Evolutionary conservation across 2,329 filamentous ascomycete genomes (phyloP), one percentile per base, ranked within the genome.

Genomic region (Triangularia setosa): DNA sequence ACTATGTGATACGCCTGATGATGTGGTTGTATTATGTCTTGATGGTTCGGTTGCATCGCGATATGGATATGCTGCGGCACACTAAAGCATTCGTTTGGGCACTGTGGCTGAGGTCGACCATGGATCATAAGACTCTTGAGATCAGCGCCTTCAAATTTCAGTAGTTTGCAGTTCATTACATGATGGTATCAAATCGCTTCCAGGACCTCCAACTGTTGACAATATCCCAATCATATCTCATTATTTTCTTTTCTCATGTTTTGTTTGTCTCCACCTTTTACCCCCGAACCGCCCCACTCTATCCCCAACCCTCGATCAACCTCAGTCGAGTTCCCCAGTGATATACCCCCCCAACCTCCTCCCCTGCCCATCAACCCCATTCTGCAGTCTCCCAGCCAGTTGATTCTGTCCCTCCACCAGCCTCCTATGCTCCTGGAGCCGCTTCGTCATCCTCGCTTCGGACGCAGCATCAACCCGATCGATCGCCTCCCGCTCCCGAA

Each of bases 341-440:
- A 87, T 78, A 67, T 79, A 86, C n/a, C 84, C 84, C 75, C 86
- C 82, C 75, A 84, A 82, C 66, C 80, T 78, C 69, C 81, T 74
- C 52, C 57, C 57, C 35, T 73, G 73, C n/a, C 74, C 73, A 6
- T 75, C 73, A 27, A 74, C 74, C 18, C 68, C 68, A 33, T 63
- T 68, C 3, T 73, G 72, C 52, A 80, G 68, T 62, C 73, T 76
- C 35, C 72, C 72, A 18, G 79, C 79, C 7, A 80, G 72, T 40
- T 68, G 66, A 57, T 71, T 75, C 75, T 81, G 79, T 56, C 77
- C 78, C 55, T 82, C 78, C 8, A 84, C 81, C 64, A 86, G 71
- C 69, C 78, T 77, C 74, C 78, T 79, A 73, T 86, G 84, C 71
- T 83, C 80, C 60, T 78, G 77, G 8, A 86, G 72, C 16, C 83